Percentiles rank a stretch among this genome's conserved stretches.
These are phyloP conservation scores for Myxozyma neotropica DNA, from an alignment of 805 yeast genomes.

Conservation along the genomic window DNA sequence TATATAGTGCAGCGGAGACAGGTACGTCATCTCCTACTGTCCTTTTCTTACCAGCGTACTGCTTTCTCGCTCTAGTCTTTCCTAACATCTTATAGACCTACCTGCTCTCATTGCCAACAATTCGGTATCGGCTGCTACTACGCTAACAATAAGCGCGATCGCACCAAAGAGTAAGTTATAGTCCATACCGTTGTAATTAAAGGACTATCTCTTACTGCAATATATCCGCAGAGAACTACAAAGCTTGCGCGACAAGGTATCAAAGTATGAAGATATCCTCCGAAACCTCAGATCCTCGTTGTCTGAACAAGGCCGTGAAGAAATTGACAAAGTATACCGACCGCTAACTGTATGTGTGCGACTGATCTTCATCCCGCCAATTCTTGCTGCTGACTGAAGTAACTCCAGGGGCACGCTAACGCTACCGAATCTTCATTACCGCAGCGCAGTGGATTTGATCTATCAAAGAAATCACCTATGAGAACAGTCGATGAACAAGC, in stretches of 20 bases:
- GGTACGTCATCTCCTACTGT: too few species aligned
- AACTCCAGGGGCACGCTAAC: background rate
- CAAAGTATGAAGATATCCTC: conserved; percentile 10
- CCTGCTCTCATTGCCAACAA: conserved; percentile 24
- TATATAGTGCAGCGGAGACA: conserved; percentile 29
- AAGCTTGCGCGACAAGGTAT: conserved; percentile 19
- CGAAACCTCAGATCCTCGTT: background rate
- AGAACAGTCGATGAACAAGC: background rate
- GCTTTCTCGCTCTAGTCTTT: background rate
- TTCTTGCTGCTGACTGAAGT: background rate
- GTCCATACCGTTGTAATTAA: background rate
- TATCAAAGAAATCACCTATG: background rate
- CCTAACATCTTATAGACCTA: conserved; percentile 3
- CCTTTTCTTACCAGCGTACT: background rate
- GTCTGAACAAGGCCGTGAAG: background rate
- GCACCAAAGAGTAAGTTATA: conserved; percentile 19
- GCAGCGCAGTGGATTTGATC: background rate
- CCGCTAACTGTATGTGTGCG: conserved; percentile 8
- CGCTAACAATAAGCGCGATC: conserved; percentile 24
- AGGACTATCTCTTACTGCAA: background rate
- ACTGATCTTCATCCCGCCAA: background rate
- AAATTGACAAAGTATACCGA: background rate
- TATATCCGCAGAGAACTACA: conserved; percentile 18
- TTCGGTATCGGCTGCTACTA: conserved; percentile 25
- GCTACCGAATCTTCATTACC: background rate